These are phyloP conservation scores for Cercophora newfieldiana DNA, from an alignment of 495 filamentous ascomycete species.

Conservation along the genomic window DNA sequence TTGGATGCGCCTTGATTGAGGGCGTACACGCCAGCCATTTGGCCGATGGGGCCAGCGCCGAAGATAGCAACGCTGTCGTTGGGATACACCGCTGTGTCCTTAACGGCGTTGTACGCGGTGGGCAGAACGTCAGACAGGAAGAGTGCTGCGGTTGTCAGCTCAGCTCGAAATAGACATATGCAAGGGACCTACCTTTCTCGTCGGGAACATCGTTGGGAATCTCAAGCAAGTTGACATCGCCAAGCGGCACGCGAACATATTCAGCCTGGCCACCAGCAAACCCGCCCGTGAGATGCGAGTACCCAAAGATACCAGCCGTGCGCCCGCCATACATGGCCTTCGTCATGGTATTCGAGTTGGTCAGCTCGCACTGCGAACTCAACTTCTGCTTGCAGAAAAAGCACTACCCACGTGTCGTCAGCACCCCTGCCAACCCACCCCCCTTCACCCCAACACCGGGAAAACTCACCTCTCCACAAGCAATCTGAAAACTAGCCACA, in stretches of 20 bases:
- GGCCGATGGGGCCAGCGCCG: slow-evolving; percentile 75
- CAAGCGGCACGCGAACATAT: slow-evolving; percentile 80
- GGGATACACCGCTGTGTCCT: slow-evolving; percentile 78
- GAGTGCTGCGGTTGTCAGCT: slow-evolving; percentile 38
- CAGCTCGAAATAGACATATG: background rate
- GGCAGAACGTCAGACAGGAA: slow-evolving; percentile 79
- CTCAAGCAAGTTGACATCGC: slow-evolving; percentile 78
- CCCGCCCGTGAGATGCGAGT: slow-evolving; percentile 78
- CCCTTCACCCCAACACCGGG: too few relatives aligned
- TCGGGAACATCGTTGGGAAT: slow-evolving; percentile 81
- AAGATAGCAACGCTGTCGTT: slow-evolving; percentile 83
- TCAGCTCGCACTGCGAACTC: slow-evolving; percentile 75
- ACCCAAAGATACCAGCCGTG: slow-evolving; percentile 75
- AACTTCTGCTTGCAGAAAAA: slow-evolving; percentile 75
- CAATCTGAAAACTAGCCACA: slow-evolving; percentile 85
- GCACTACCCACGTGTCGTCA: slow-evolving; percentile 60
- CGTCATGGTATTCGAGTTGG: slow-evolving; percentile 68
- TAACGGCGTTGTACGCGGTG: slow-evolving; percentile 79
- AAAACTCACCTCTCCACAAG: slow-evolving; percentile 55
- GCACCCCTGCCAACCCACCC: too few relatives aligned
- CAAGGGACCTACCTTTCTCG: slow-evolving; percentile 66
- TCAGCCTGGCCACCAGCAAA: slow-evolving; percentile 91
- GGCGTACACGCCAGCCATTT: slow-evolving; percentile 75
- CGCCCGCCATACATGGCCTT: slow-evolving; percentile 72
- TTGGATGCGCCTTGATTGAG: slow-evolving; percentile 70